Conservation (phyloP, 2,329 filamentous ascomycete genomes). For the Microcyclosporella mali region DNA sequence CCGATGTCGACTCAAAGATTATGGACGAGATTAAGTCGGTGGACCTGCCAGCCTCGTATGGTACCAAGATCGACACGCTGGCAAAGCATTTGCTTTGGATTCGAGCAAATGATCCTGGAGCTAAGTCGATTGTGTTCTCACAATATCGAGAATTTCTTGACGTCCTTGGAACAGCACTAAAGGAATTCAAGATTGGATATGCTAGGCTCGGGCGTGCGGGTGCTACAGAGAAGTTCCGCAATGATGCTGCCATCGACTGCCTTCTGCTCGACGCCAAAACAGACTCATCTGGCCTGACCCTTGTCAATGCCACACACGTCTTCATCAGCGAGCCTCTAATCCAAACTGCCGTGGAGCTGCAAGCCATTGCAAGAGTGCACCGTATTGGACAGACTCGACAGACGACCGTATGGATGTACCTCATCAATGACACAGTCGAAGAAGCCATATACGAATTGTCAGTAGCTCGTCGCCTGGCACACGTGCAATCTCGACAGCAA, state of each 20-base stretch:
- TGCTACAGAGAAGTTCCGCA: constrained; percentile 70
- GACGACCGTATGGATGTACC: constrained; percentile 93
- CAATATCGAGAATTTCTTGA: constrained; percentile 79
- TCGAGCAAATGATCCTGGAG: constrained; percentile 72
- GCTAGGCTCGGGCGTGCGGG: constrained; percentile 61
- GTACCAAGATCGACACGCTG: constrained; percentile 78
- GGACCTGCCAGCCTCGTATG: constrained; percentile 64
- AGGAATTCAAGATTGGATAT: constrained; percentile 64
- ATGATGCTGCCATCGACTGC: constrained; percentile 67
- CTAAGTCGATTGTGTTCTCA: constrained; percentile 91
- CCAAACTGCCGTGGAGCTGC: constrained; percentile 87
- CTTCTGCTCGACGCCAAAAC: constrained; percentile 86
- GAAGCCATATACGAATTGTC: constrained; percentile 86
- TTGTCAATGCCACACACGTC: constrained; percentile 89
- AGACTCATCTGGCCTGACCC: constrained; percentile 80
- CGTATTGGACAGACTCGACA: constrained; percentile 82
- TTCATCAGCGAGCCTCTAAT: constrained; percentile 91
- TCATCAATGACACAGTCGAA: constrained; percentile 86
- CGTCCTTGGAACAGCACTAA: constrained; percentile 65
- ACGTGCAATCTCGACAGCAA: constrained; percentile 50
- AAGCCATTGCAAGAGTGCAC: constrained; percentile 91
- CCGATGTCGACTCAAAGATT: constrained; percentile 63
- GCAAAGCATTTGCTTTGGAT: constrained; percentile 77
- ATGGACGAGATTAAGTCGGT: constrained; percentile 77
- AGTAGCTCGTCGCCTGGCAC: constrained; percentile 68